phyloP scores from a whole-genome alignment of 2,329 filamentous ascomycete species.

The Phyllosticta citribraziliensis region DNA sequence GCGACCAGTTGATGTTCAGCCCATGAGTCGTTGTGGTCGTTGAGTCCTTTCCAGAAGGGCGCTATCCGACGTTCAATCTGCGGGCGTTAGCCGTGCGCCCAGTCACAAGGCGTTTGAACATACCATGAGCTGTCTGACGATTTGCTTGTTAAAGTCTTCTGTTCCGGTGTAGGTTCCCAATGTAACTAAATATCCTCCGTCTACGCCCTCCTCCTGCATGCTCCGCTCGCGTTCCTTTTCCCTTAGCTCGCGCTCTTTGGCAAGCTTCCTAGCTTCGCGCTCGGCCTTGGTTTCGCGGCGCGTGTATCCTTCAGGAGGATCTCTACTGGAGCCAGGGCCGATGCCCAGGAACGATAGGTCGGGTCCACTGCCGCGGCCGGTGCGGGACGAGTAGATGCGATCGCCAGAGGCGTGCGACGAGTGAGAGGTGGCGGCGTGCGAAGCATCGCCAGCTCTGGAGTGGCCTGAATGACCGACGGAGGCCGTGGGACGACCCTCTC shows the following conservation, averaged over 20 bases:
- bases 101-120: constrained; percentile 14
- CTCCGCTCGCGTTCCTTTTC: constrained; percentile 82
- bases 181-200: constrained; percentile 90
- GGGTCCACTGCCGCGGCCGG: constrained; percentile 44
- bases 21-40: constrained; percentile 84
- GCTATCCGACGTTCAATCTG: constrained; percentile 89
- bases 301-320: constrained; percentile 42
- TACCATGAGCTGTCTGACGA: constrained; percentile 88
- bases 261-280: constrained; percentile 73
- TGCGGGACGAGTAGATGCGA: constrained; percentile 27
- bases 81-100: constrained; percentile 11
- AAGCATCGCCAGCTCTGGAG: constrained; percentile 21
- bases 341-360: constrained; percentile 52
- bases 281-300: constrained; percentile 86
- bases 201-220: constrained; percentile 82
- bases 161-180: constrained; percentile 84
- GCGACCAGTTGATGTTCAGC: constrained; percentile 92
- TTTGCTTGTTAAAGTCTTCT: constrained; percentile 85
- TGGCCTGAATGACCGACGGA: constrained; percentile 25
- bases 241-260: constrained; percentile 67
- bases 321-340: constrained; percentile 34
- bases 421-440: constrained; percentile 20
- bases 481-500: constrained; percentile 32
- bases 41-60: constrained; percentile 89
- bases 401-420: constrained; percentile 16